Percentiles rank a stretch among this genome's conserved stretches.
phyloP scores from a whole-genome alignment of 75 land plant genomes.

The Chamaecyparis obtusa region DNA sequence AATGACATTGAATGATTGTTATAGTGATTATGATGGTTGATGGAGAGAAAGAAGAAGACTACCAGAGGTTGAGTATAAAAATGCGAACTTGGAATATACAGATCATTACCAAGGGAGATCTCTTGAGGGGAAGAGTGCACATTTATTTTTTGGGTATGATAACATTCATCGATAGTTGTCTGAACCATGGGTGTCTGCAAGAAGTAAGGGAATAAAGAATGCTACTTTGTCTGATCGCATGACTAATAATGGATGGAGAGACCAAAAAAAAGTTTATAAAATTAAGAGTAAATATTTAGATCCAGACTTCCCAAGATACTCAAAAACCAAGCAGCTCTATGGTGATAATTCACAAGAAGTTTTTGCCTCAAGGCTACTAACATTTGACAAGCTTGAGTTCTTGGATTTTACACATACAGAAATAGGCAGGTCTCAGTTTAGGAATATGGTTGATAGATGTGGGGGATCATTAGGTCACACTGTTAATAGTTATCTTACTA shows the following conservation, averaged over 20 bases:
- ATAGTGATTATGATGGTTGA: neutral
- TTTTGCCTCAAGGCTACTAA: neutral
- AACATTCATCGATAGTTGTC: neutral
- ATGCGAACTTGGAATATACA: neutral
- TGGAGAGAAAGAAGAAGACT: neutral
- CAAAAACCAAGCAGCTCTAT: neutral
- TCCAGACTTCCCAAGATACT: neutral
- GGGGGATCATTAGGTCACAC: neutral
- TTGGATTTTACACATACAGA: neutral
- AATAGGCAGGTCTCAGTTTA: neutral
- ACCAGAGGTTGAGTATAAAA: neutral
- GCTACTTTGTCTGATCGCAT: neutral
- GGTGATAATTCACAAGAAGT: neutral
- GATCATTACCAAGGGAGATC: neutral
- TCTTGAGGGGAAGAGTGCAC: too few relatives aligned
- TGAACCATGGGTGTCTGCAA: neutral
- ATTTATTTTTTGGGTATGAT: neutral
- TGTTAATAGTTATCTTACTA: neutral
- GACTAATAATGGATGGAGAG: neutral
- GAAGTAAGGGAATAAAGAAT: neutral
- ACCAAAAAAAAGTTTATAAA: neutral
- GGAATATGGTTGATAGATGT: neutral
- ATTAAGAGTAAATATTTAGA: neutral
- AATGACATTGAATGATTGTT: neutral
- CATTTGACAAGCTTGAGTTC: neutral